A percentile compares a stretch with the other conserved stretches of the same genome.
Evolutionary conservation across 768 basidiomycete species (phyloP).

Genomic region (Favolaschia claudopus): DNA sequence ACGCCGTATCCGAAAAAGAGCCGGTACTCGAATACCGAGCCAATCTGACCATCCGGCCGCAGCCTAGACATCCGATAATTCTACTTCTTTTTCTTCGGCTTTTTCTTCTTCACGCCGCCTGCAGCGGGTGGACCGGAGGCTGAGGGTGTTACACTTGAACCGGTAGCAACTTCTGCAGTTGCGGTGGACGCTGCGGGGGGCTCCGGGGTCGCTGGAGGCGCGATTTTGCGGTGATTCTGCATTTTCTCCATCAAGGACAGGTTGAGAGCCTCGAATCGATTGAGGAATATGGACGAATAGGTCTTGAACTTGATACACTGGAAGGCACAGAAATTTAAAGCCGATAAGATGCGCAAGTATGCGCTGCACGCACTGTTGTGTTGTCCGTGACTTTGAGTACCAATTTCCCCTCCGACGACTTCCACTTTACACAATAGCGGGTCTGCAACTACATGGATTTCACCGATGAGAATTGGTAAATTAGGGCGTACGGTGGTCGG

Average conservation of each 20-base stretch:
- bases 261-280: conserved; percentile 94
- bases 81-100: conserved; percentile 84
- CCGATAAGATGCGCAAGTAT: neutral
- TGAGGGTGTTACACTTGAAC: conserved; percentile 40
- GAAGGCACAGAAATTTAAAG: neutral
- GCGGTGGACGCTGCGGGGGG: conserved; percentile 32
- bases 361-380: conserved; percentile 66
- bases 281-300: conserved; percentile 91
- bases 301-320: conserved; percentile 98
- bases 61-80: too few species aligned
- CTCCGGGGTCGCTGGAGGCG: conserved; percentile 28
- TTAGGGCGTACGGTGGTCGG: conserved; percentile 70
- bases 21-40: too few species aligned
- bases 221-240: conserved; percentile 62
- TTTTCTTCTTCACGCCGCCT: conserved; percentile 84
- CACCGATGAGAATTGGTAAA: neutral
- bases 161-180: conserved; percentile 38
- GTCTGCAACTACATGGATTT: conserved; percentile 55
- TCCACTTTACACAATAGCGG: conserved; percentile 94
- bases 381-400: conserved; percentile 96
- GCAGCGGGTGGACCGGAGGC: conserved; percentile 44
- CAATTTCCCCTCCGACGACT: conserved; percentile 81
- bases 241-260: conserved; percentile 86
- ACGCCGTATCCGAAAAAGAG: too few species aligned
- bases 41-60: too few species aligned